Base-by-base conservation (phyloP, 192 early-diverging fungal species). In the Podila minutissima region DNA sequence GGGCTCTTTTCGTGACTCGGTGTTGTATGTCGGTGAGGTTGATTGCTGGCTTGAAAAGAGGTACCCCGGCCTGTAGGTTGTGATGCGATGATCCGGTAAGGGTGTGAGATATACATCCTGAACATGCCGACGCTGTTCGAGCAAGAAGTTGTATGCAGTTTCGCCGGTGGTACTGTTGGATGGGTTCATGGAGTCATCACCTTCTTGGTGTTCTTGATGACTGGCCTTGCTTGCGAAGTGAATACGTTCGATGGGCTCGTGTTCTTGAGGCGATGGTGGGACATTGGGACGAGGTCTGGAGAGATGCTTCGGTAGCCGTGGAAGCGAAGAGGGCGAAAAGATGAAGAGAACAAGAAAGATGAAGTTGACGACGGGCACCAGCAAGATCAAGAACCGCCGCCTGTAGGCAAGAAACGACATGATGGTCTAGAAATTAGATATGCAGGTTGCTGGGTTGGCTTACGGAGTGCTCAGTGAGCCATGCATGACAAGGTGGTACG, bases 311-410 rank as follows among this genome's bases (percentile, higher is more conserved):
- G 75, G 71, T 0, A 81, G 66, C 41, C 71, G 62, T 50, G 77
- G 77, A 37, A 81, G 58, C 0, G 77, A 69, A 1, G 70, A 69
- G 20, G 77, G 77, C 4, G 77, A 81, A 26, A 73, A 69, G 22
- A 81, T 41, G 24, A 60, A 81, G 46, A 81, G 62, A 26, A 63
- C 37, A 19, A 81, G 62, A 28, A 81, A 81, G 22, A 81, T 49
- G 46, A 69, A 73, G 62, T 73, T 81, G 70, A 81, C 37, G 20
- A 81, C 24, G 1, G 77, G 77, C 24, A 81, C 77, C 29, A 73
- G 62, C 17, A 73, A 29, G n/a, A 81, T 57, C 61, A 63, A 46
- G 10, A 68, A 24, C 41, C 62, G 66, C 13, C 71, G 64, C 24
- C 60, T 33, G 37, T 67, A 60, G 20, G 62, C 53, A 24, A 65